Evolutionary conservation across 2,329 filamentous ascomycete species (phyloP), one percentile per base, ranked within the genome.

Genomic region (Chaetomium olivaceum): DNA sequence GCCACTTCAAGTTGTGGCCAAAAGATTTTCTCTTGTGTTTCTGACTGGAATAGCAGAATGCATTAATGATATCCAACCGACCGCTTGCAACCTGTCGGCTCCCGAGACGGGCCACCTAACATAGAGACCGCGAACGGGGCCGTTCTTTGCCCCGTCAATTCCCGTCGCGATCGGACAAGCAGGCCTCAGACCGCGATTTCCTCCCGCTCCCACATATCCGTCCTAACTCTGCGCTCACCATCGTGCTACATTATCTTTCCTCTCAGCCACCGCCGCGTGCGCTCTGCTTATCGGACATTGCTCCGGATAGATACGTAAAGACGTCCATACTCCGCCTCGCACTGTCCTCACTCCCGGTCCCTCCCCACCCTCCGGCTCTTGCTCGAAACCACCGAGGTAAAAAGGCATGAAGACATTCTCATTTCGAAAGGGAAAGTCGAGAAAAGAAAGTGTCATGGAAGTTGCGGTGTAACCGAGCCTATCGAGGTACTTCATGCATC

Each of bases 381-480:
- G 16, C 16, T 43, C 16, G 39, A 19, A 19, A 39, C 16, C 16
- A 12, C 33, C 33, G 33, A 43, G 16, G 39, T 16, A 43, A 43
- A 43, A 14, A 33, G 51, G 16, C 57, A 58, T 46, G 39, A 39
- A 33, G 33, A 8, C 33, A 43, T n/a, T 57, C 31, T 36, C 8
- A 27, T 25, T 3, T 3, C 39, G 16, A 8, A 50, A 46, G 23
- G 25, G 27, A 21, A 19, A 5, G 25, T 27, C n/a, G 39, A 31
- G 27, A 23, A 25, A 23, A 48, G 48, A 33, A n/a, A n/a, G 19
- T 11, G n/a, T 19, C 27, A 29, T 29, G 27, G 5, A 57, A 57
- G 54, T 57, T 57, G 54, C 54, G 54, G 54, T 57, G 54, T 57
- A 57, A 57, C 54, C 19, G 11, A 27, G 16, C 39, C 39, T 43